Evolutionary conservation across 2,329 filamentous ascomycete species (phyloP), one percentile per base, ranked within the genome.

Genomic region (Herpotrichia juniperi): DNA sequence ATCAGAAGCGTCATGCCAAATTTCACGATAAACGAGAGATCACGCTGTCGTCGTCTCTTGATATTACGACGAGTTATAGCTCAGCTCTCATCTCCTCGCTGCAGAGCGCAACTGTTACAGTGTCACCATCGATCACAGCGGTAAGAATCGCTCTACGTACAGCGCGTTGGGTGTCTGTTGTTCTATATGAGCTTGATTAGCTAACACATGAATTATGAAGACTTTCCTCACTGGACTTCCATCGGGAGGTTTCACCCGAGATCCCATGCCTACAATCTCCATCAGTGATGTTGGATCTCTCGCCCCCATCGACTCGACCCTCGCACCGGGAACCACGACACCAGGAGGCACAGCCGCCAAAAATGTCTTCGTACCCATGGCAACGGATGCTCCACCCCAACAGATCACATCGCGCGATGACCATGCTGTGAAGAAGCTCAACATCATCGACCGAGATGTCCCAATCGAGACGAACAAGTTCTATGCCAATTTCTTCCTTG

Each of bases 401-500:
- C 72, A 75, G 25, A 67, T 80, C 21, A 51, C 62, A 5, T 57
- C 59, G 7, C 66, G 70, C 14, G 53, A 53, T n/a, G 74, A 77
- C 32, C 78, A 80, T 55, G 72, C 73, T 4, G 76, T 78, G 0
- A 62, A 72, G 26, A 73, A 74, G 40, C 58, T 69, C 16, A 68
- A 73, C 16, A 71, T 74, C 14, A 68, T 75, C 6, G 71, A 76
- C 37, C 53, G 72, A 39, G 56, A 69, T 43, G 65, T 71, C 7
- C 74, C 87, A 4, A 77, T 90, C 26, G 78, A 84, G 49, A 93
- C 90, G 24, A 93, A 93, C 79, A 93, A 92, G 48, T 82, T 82
- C 54, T 81, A 80, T 51, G 74, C 87, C 62, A 96, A 94, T 64
- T 86, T 96, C 64, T 91, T 91, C 71, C 79, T 97, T 0, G 89